Evolutionary conservation across 2,329 filamentous ascomycete species (phyloP).

Genomic region (Paramyrothecium sp.): DNA sequence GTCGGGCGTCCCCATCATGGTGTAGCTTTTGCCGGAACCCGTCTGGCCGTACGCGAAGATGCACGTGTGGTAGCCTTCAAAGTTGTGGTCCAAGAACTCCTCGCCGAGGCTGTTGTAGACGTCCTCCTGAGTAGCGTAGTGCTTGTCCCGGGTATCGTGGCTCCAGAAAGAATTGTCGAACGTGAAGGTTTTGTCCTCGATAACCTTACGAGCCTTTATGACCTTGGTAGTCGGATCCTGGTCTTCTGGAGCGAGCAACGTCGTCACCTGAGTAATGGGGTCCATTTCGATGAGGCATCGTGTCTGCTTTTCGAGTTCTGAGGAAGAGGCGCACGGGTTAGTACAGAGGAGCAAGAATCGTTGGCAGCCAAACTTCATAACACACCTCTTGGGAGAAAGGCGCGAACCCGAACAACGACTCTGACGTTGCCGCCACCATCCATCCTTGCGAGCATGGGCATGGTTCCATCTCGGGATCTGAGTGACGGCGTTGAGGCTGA

Average conservation of each 20-base stretch:
- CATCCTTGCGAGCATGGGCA: constrained; percentile 55
- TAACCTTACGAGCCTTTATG: constrained; percentile 67
- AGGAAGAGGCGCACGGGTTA: constrained; percentile 2
- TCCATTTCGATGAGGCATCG: constrained; percentile 92
- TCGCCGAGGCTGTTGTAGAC: constrained; percentile 93
- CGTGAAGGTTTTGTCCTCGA: constrained; percentile 88
- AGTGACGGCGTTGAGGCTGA: constrained; percentile 78
- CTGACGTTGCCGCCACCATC: constrained; percentile 73
- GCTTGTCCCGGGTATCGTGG: constrained; percentile 71
- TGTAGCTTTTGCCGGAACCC: constrained; percentile 96
- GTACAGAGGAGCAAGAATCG: no score
- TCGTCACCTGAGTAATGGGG: constrained; percentile 81
- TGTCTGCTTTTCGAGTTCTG: constrained; percentile 79
- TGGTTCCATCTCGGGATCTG: constrained; percentile 68
- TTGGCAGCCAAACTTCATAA: no score
- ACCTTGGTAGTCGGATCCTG: constrained; percentile 50
- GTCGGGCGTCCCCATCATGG: constrained; percentile 89
- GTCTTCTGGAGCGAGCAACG: constrained; percentile 68
- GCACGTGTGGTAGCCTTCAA: constrained; percentile 98
- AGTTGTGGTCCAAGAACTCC: constrained; percentile 98
- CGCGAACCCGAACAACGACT: constrained; percentile 78
- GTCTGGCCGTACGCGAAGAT: constrained; percentile 99
- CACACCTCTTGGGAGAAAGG: constrained; percentile 75
- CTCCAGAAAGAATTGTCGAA: constrained; percentile 99
- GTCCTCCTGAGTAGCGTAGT: constrained; percentile 90